Base-by-base conservation (phyloP, 2,329 filamentous ascomycete genomes). In the Paracamarosporium sp. region DNA sequence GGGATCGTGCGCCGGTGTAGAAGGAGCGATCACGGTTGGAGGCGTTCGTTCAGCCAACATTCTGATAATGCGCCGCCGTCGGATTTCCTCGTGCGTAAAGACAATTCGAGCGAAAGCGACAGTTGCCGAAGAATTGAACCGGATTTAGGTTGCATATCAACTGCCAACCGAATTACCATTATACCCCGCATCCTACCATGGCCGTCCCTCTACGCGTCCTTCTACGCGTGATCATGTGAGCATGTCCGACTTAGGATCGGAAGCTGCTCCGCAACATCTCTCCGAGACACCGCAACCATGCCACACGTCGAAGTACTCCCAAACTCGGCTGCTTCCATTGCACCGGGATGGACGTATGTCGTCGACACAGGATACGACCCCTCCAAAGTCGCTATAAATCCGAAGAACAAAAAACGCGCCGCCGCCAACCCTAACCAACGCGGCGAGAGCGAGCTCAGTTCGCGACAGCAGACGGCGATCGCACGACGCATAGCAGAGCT, bases 311-410 rank as follows among this genome's bases (percentile, higher is more conserved):
- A 96, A 77, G 90, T 96, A 67, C 82, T 97, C 56, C 90, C 92
- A 33, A 80, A 80, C 56, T 88, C 86, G 70, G 87, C 87, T 60
- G 88, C 87, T 15, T 86, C 86, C 43, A 82, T 85, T 43, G 90
- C 92, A 1, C 93, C 94, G 1, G 94, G 94, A 70, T 98, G 93
- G 90, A 92, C 92, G 12, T 97, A 97, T 74, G 91, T 97, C 1
- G 88, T 93, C 28, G 92, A 97, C 72, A 88, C 85, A 15, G 73
- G 84, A 76, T 83, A 85, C 55, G 83, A 86, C 54, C 83, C 85
- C 12, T 82, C 86, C 9, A 83, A 84, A 64, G 75, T 80, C 50
- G 74, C 81, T 51, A 82, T 82, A 58, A 79, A 82, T 65, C 79
- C 80, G 78, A 84, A 81, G 72, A 73, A 79, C 76, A 70, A 80